Conservation (phyloP, 495 filamentous ascomycete genomes). For the Aspergillus nanangensis region DNA sequence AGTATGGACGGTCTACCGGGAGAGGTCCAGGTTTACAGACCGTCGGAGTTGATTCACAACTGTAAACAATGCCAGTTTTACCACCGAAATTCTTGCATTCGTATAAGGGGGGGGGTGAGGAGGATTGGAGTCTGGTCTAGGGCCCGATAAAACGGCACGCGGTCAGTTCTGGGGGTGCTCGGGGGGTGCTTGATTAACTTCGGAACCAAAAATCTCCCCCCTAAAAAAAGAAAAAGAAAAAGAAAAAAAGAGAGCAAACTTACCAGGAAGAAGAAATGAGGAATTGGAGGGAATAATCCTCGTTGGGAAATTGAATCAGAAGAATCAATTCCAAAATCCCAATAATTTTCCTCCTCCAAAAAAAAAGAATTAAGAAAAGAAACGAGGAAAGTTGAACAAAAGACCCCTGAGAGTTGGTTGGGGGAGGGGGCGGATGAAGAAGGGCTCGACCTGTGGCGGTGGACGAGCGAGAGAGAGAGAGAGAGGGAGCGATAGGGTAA, state of each 20-base stretch:
- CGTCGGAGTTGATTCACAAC: constrained; percentile 15
- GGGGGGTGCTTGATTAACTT: background rate
- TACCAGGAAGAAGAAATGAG: no score
- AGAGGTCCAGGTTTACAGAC: constrained; percentile 19
- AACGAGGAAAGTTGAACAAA: background rate
- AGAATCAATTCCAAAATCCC: no score
- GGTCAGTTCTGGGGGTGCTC: background rate
- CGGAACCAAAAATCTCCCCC: no score
- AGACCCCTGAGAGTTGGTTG: background rate
- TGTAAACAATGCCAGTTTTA: background rate
- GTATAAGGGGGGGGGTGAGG: background rate
- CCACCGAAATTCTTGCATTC: background rate
- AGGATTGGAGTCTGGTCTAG: background rate
- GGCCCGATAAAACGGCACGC: background rate
- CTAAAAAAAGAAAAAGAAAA: background rate
- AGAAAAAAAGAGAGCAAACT: background rate
- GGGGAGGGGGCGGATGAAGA: no score
- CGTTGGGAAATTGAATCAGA: no score
- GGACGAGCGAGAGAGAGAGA: no score
- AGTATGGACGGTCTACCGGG: constrained; percentile 29
- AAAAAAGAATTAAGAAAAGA: background rate
- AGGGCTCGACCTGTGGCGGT: background rate
- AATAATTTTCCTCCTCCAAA: no score
- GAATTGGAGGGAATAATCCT: no score
- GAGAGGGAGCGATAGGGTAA: no score